These are phyloP conservation scores for maize (Zea mays) DNA, from an alignment of 176 grass and related monocot species.

Conservation along the genomic window DNA sequence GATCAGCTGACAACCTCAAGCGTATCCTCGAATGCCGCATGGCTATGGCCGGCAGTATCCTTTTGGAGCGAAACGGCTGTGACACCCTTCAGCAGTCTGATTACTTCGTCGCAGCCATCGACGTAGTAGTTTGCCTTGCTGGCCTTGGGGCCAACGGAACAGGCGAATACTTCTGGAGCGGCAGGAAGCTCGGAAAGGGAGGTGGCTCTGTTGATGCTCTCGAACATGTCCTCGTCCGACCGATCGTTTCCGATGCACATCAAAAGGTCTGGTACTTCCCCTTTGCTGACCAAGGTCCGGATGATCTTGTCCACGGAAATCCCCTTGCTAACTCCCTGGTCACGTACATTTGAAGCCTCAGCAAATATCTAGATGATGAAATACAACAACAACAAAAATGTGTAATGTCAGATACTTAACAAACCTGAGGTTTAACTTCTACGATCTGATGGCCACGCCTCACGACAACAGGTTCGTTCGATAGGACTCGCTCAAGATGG, in stretches of 20 bases:
- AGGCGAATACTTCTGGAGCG: conserved; percentile 62
- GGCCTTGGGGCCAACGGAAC: conserved; percentile 72
- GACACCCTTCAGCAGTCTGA: conserved; percentile 58
- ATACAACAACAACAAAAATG: neutral
- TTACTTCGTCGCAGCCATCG: conserved; percentile 61
- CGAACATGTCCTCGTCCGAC: conserved; percentile 90
- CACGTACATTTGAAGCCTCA: conserved; percentile 5
- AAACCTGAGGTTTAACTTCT: conserved; percentile 85
- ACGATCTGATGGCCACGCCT: conserved; percentile 80
- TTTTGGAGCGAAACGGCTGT: conserved; percentile 36
- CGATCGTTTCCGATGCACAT: conserved; percentile 83
- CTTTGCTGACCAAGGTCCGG: conserved; percentile 29
- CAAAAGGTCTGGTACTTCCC: conserved; percentile 55
- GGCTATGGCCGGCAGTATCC: conserved; percentile 31
- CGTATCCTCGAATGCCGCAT: conserved; percentile 38
- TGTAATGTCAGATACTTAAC: neutral
- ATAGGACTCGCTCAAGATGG: conserved; percentile 71
- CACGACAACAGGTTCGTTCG: conserved; percentile 71
- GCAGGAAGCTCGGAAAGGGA: conserved; percentile 25
- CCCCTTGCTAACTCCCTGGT: conserved; percentile 73
- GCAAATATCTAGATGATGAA: neutral
- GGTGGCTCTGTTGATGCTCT: conserved; percentile 53
- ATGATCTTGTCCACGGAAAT: conserved; percentile 65
- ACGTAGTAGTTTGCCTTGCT: conserved; percentile 89
- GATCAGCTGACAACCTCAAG: conserved; percentile 41